phyloP scores from a whole-genome alignment of 1,284 basidiomycete species.

The Termitomyces sp. region DNA sequence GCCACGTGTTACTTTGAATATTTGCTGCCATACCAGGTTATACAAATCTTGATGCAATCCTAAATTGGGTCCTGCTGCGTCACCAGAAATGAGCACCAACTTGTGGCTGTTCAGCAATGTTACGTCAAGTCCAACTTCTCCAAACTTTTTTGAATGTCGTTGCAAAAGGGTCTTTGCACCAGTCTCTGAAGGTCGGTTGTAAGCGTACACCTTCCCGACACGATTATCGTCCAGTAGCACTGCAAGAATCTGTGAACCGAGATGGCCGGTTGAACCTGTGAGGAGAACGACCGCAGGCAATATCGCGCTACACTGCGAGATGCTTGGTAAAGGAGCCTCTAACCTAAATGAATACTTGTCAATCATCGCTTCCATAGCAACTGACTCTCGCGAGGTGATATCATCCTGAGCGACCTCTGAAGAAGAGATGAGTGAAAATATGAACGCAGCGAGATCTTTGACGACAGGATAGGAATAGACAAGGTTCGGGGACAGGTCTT shows the following conservation, averaged over 20 bases:
- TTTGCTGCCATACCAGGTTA: constrained; percentile 4
- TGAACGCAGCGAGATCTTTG: background rate
- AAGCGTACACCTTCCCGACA: constrained; percentile 19
- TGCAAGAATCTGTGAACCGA: constrained; percentile 23
- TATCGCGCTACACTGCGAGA: background rate
- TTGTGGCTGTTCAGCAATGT: background rate
- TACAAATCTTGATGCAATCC: constrained; percentile 7
- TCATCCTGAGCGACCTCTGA: background rate
- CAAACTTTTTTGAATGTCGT: constrained; percentile 1
- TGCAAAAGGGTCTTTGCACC: background rate
- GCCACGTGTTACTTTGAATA: background rate
- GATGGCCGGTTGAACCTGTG: constrained; percentile 27
- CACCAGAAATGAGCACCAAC: constrained; percentile 3
- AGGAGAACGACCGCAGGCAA: constrained; percentile 19
- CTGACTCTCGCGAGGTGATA: background rate
- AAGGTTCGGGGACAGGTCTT: background rate
- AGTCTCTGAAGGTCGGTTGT: constrained; percentile 2
- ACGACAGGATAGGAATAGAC: constrained; percentile 5
- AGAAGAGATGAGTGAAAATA: background rate
- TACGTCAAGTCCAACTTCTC: background rate
- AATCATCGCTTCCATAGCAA: constrained; percentile 1
- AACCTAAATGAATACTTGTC: constrained; percentile 2
- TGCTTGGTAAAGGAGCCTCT: background rate
- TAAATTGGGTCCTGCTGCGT: constrained; percentile 1
- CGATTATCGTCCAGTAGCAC: constrained; percentile 14